Conservation (phyloP, 2,329 filamentous ascomycete genomes). For the Cyanodermella asteris region DNA sequence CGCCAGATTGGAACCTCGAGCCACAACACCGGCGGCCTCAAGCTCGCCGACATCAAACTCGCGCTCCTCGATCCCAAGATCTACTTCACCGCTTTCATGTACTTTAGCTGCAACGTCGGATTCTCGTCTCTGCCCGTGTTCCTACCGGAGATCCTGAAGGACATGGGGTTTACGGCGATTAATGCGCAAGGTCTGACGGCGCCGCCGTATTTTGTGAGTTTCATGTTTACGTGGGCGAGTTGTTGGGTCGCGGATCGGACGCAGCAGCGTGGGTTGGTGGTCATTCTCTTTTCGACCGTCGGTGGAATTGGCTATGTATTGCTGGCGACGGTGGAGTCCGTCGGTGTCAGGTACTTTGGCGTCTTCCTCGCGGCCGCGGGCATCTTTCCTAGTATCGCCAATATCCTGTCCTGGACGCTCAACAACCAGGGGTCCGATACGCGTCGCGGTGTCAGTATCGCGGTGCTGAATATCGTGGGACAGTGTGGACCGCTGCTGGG, state of each 20-base stretch:
- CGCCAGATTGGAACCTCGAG: slow-evolving; percentile 28
- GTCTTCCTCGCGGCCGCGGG: slow-evolving; percentile 35
- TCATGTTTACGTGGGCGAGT: slow-evolving; percentile 36
- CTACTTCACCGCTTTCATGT: slow-evolving; percentile 7
- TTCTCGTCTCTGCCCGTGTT: slow-evolving; percentile 45
- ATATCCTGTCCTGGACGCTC: slow-evolving; percentile 72
- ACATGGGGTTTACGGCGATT: slow-evolving; percentile 46
- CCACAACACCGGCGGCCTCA: slow-evolving; percentile 15
- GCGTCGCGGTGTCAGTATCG: slow-evolving; percentile 54
- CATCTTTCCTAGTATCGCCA: slow-evolving; percentile 53
- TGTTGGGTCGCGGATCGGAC: slow-evolving; percentile 43
- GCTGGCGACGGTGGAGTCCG: slow-evolving; percentile 32
- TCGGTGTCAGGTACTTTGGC: slow-evolving; percentile 28
- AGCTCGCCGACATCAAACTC: slow-evolving; percentile 14
- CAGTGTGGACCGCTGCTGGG: slow-evolving; percentile 58
- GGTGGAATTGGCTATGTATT: slow-evolving; percentile 43
- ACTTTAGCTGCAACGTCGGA: slow-evolving; percentile 34
- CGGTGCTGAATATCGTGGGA: slow-evolving; percentile 59
- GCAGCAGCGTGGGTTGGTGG: slow-evolving; percentile 40
- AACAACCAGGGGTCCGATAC: slow-evolving; percentile 58
- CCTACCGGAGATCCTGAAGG: slow-evolving; percentile 37
- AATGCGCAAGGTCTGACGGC: slow-evolving; percentile 51
- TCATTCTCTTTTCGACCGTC: slow-evolving; percentile 33
- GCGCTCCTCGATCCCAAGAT: slow-evolving; percentile 7
- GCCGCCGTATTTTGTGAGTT: slow-evolving; percentile 49